Percentiles rank a stretch among this genome's conserved stretches.
phyloP scores from a whole-genome alignment of 345 rosid species.

The Arabis alpina region DNA sequence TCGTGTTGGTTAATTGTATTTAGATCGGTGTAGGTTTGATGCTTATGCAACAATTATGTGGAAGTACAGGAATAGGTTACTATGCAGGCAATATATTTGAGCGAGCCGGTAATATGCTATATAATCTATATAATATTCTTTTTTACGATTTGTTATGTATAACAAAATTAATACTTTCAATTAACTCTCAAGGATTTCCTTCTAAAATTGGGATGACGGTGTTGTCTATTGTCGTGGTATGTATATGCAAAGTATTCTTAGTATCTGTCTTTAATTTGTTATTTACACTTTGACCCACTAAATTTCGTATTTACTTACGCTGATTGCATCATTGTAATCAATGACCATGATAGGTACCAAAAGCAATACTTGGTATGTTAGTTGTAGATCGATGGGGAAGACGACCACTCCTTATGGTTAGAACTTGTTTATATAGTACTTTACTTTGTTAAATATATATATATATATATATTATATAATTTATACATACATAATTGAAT shows the following conservation, averaged over 20 bases:
- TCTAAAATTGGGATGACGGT: constrained; percentile 38
- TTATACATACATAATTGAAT: neutral
- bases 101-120: constrained; percentile 50
- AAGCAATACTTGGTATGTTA: constrained; percentile 36
- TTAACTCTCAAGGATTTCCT: constrained; percentile 39
- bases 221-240: constrained; percentile 40
- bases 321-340: constrained; percentile 7
- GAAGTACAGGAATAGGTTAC: constrained; percentile 47
- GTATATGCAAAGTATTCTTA: neutral
- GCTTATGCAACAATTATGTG: constrained; percentile 67
- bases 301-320: neutral
- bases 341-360: constrained; percentile 36
- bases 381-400: constrained; percentile 41
- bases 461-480: neutral
- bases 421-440: neutral
- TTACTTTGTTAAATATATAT: neutral
- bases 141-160: neutral
- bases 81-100: constrained; percentile 57
- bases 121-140: neutral
- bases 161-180: neutral
- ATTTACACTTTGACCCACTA: constrained; percentile 5
- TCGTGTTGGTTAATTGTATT: neutral
- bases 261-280: neutral
- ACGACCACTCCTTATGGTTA: constrained; percentile 41
- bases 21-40: constrained; percentile 69